A percentile compares a stretch with the other conserved stretches of the same genome.
These are phyloP conservation scores for Erysiphe pulchra DNA, from an alignment of 2,329 filamentous ascomycete species.

Conservation along the genomic window DNA sequence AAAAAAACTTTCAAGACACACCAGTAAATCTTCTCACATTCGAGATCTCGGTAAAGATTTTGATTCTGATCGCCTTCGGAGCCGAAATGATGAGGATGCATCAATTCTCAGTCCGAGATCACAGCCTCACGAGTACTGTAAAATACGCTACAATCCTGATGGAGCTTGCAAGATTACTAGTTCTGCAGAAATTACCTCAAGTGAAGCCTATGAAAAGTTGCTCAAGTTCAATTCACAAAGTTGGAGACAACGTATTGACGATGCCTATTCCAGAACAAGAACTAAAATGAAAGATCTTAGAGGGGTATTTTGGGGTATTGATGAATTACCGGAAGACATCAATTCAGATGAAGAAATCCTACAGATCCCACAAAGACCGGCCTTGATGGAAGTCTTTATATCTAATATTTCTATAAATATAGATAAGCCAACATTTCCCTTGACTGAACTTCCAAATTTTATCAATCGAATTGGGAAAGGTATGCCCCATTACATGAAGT, in stretches of 20 bases:
- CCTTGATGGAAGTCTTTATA: conserved; percentile 54
- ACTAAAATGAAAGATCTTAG: conserved; percentile 57
- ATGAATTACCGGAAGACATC: conserved; percentile 56
- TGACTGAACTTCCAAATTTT: conserved; percentile 60
- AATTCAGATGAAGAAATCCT: conserved; percentile 69
- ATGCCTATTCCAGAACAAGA: conserved; percentile 40
- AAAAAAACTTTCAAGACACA: conserved; percentile 24
- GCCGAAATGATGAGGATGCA: conserved; percentile 9
- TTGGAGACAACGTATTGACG: conserved; percentile 80
- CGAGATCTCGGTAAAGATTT: conserved; percentile 10
- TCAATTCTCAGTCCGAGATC: conserved; percentile 10
- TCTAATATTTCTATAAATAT: conserved; percentile 65
- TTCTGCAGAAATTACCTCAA: conserved; percentile 42
- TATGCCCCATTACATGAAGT: conserved; percentile 77
- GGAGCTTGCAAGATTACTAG: conserved; percentile 46
- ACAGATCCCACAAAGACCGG: conserved; percentile 61
- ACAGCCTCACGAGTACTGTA: conserved; percentile 14
- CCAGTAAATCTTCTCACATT: conserved; percentile 24
- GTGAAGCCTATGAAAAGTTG: conserved; percentile 51
- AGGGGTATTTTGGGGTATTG: conserved; percentile 55
- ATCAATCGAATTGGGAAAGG: conserved; percentile 84
- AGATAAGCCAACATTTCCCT: conserved; percentile 80
- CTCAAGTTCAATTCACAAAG: conserved; percentile 64
- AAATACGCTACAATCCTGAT: conserved; percentile 56
- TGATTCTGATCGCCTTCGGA: conserved; percentile 7